Evolutionary conservation across 139 green algal species (phyloP).

Genomic region (Astrephomene gubernaculifera): DNA sequence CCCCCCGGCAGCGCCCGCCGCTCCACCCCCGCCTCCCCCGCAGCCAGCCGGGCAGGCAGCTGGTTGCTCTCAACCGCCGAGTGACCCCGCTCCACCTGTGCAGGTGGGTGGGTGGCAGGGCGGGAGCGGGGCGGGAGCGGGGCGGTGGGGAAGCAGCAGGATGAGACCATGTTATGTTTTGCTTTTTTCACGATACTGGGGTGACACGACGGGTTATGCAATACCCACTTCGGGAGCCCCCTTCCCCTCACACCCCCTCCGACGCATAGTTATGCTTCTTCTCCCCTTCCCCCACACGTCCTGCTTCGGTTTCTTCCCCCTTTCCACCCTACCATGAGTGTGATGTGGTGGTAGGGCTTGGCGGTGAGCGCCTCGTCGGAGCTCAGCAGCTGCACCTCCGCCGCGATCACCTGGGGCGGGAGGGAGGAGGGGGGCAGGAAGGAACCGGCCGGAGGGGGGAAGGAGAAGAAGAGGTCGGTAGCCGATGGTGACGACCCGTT

Average conservation of each 20-base stretch:
- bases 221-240: too few relatives aligned
- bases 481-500: too few relatives aligned
- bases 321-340: conserved; percentile 33
- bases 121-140: background rate
- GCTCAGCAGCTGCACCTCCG: conserved; percentile 22
- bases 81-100: conserved; percentile 40
- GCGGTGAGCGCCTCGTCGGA: conserved; percentile 20
- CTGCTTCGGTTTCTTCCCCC: background rate
- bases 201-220: too few relatives aligned
- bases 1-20: conserved; percentile 28
- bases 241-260: too few relatives aligned
- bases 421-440: background rate
- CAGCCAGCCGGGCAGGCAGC: conserved; percentile 26
- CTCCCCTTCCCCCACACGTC: too few relatives aligned
- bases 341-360: conserved; percentile 56
- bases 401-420: conserved; percentile 9
- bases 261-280: too few relatives aligned
- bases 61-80: conserved; percentile 22
- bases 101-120: too few relatives aligned
- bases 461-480: too few relatives aligned
- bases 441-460: background rate
- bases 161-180: too few relatives aligned
- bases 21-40: conserved; percentile 28
- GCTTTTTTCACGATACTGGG: too few relatives aligned
- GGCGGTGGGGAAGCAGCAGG: background rate